Base-by-base conservation (phyloP, 345 rosid species). In the Salix exigua region DNA sequence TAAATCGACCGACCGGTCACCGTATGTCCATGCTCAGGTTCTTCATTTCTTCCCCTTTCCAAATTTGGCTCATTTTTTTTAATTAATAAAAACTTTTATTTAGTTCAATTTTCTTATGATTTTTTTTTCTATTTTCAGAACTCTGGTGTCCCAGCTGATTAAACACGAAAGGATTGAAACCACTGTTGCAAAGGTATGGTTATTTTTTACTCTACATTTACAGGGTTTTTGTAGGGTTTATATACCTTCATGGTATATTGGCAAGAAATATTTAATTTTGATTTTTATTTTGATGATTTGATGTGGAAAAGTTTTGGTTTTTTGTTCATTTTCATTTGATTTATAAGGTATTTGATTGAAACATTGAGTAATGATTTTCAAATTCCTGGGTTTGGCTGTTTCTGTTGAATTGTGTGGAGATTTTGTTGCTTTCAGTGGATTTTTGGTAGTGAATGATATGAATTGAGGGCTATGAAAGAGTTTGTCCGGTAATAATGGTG, bases 11-110 rank as follows among this genome's bases (percentile, higher is more conserved):
- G 18, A 80, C 92, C 0, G 94, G 86, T 42, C 97, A 95, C 78
- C 89, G 99, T 72, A 93, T 93, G 96, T 77, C 97, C 69, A 89
- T 95, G 97, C 89, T 95, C 81, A 91, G 98, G 97, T 94, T 72
- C 53, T 68, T 77, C 64, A 21, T 2, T 40, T 40, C 44, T 40
- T 10, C 44, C 14, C 14, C 11, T 40, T 40, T 40, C 10, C 10
- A 40, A 40, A 40, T 10, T 40, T 40, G 44, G 44, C 3, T 40
- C 44, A 40, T 40, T 40, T 40, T 40, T 38, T 40, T 40, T 38
- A 40, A 40, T 40, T 40, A 40, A 40, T 10, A 10, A 40, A 40
- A n/a, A 42, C 11, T 23, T 26, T 61, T 2, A 10, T 61, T 21
- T 28, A 28, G 6, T 53, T 6, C 4, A 16, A 48, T 18, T 21